Conservation (phyloP, 1,139 yeast species). For the Taiozyma sp. region DNA sequence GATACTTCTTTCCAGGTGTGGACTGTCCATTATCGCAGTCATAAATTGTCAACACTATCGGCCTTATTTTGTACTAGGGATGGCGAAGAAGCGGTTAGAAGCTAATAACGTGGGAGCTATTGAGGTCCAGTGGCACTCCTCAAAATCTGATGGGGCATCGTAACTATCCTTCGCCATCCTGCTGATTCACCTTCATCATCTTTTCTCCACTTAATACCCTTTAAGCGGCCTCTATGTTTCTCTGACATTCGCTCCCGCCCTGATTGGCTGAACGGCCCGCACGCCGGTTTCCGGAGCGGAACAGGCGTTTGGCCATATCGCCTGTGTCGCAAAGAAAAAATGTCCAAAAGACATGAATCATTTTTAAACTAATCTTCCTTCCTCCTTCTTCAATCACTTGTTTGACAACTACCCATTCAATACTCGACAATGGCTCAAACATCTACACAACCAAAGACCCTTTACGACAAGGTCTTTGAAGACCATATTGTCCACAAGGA, state of each 20-base stretch:
- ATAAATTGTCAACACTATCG: too few relatives aligned
- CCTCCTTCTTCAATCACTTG: background rate
- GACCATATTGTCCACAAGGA: conserved; percentile 91
- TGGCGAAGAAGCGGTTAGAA: too few relatives aligned
- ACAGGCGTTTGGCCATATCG: conserved; percentile 11
- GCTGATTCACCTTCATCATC: background rate
- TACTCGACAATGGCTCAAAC: background rate
- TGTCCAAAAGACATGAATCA: background rate
- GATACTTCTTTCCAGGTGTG: too few relatives aligned
- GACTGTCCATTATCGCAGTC: too few relatives aligned
- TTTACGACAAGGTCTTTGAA: conserved; percentile 93
- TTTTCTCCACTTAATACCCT: background rate
- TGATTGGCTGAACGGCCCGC: background rate
- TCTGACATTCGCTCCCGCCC: background rate
- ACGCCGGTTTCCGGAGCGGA: conserved; percentile 1
- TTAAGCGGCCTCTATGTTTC: background rate
- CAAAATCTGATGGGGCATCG: too few relatives aligned
- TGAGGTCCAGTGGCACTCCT: too few relatives aligned
- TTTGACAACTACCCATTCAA: background rate
- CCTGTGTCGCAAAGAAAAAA: background rate
- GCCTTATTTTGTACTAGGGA: too few relatives aligned
- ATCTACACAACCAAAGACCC: conserved; percentile 47
- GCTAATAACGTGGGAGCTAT: too few relatives aligned
- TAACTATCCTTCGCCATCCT: too few relatives aligned
- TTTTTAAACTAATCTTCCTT: background rate